phyloP scores from a whole-genome alignment of 805 yeast genomes.

The Kregervanrija delftensis region DNA sequence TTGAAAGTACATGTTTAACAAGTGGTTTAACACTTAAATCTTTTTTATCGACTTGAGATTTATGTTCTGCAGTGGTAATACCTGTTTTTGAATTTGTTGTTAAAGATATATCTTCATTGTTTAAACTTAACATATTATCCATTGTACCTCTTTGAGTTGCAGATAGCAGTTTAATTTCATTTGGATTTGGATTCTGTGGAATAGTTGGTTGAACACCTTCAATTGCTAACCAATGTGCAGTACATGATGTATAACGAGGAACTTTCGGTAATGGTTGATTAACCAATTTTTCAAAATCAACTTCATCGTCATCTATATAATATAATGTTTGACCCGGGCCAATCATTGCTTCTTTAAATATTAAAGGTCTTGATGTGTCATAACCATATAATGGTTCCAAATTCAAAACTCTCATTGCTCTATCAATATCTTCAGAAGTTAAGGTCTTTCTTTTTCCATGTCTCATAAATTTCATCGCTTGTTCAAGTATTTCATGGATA shows the following conservation, averaged over 20 bases:
- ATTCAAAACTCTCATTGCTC: conserved; percentile 78
- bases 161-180: conserved; percentile 71
- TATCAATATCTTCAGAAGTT: conserved; percentile 72
- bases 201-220: conserved; percentile 98
- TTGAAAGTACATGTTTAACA: conserved; percentile 91
- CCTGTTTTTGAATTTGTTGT: conserved; percentile 24
- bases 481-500: conserved; percentile 90
- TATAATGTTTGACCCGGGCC: conserved; percentile 92
- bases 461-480: conserved; percentile 92
- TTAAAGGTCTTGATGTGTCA: conserved; percentile 60
- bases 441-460: conserved; percentile 82
- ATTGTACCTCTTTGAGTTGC: conserved; percentile 81
- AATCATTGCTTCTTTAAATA: conserved; percentile 81
- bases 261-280: conserved; percentile 94
- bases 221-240: conserved; percentile 96
- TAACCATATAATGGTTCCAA: conserved; percentile 93
- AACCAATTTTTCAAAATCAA: conserved; percentile 88
- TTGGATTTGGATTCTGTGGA: conserved; percentile 87
- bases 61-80: conserved; percentile 21
- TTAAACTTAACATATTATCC: conserved; percentile 49
- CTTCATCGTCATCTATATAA: conserved; percentile 85
- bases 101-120: conserved; percentile 34
- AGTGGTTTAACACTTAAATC: conserved; percentile 73
- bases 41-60: conserved; percentile 28
- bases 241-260: conserved; percentile 85